Percentiles rank a stretch among this genome's conserved stretches.
Evolutionary conservation across 192 early-diverging fungal genomes (phyloP).

Genomic region (Pilaira anomala): DNA sequence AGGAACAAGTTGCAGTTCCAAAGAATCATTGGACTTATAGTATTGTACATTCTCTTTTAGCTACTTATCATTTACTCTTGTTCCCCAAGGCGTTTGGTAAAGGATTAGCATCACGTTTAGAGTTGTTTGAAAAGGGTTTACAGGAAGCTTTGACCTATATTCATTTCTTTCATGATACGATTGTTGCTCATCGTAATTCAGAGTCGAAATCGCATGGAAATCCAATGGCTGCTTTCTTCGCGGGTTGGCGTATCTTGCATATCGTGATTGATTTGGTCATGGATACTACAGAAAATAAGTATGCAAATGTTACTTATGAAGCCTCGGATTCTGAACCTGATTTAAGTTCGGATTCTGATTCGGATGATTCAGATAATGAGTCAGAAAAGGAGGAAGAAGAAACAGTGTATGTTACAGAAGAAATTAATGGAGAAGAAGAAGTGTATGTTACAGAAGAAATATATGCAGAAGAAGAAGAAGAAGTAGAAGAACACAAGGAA

Average conservation of each 20-base stretch:
- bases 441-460: neutral
- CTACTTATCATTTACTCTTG: conserved; percentile 30
- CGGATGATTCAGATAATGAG: neutral
- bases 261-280: conserved; percentile 25
- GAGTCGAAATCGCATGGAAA: conserved; percentile 11
- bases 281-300: conserved; percentile 22
- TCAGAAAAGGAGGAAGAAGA: neutral
- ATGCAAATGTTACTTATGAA: conserved; percentile 9
- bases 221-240: conserved; percentile 33
- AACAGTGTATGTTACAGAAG: too few species aligned
- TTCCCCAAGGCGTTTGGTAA: conserved; percentile 32
- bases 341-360: neutral
- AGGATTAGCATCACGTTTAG: conserved; percentile 22
- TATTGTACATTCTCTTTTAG: conserved; percentile 24
- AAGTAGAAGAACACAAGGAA: neutral
- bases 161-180: conserved; percentile 16
- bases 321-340: neutral
- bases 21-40: conserved; percentile 36
- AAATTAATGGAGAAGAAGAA: neutral
- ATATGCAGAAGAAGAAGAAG: neutral
- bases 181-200: conserved; percentile 10
- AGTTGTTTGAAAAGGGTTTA: conserved; percentile 21
- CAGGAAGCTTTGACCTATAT: conserved; percentile 31
- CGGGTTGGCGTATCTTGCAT: conserved; percentile 27
- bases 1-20: conserved; percentile 20